These are phyloP conservation scores for Crepidotus variabilis DNA, from an alignment of 768 basidiomycete species.

Conservation along the genomic window DNA sequence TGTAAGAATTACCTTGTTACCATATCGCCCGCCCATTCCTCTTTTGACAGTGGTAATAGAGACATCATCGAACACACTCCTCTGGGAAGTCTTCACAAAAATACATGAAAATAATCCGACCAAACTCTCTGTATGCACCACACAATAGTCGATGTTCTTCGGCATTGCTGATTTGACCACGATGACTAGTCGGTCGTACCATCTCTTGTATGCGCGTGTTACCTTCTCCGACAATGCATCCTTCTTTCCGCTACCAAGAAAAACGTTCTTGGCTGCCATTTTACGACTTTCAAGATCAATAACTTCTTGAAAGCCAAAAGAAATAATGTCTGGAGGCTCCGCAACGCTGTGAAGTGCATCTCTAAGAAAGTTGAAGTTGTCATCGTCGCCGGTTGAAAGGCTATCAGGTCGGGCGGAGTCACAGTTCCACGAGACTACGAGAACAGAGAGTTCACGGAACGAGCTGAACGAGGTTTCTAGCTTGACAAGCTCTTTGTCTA, in stretches of 20 bases:
- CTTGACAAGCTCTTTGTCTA: conserved; percentile 75
- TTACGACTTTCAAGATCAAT: conserved; percentile 93
- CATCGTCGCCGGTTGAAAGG: conserved; percentile 49
- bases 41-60: conserved; percentile 84
- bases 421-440: conserved; percentile 91
- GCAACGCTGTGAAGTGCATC: conserved; percentile 71
- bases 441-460: conserved; percentile 72
- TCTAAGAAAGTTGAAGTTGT: conserved; percentile 81
- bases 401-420: conserved; percentile 83
- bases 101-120: conserved; percentile 82
- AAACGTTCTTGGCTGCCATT: conserved; percentile 87
- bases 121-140: conserved; percentile 80
- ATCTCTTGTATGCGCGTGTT: conserved; percentile 80
- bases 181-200: conserved; percentile 76
- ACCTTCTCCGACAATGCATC: conserved; percentile 74
- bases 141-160: conserved; percentile 69
- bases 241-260: conserved; percentile 68
- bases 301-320: conserved; percentile 94
- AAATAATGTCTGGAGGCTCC: conserved; percentile 76
- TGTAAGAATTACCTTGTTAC: conserved; percentile 75
- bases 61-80: conserved; percentile 55
- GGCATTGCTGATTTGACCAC: conserved; percentile 78
- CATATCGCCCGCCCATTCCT: conserved; percentile 90
- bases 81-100: conserved; percentile 71
- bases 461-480: conserved; percentile 74